Evolutionary conservation across 768 basidiomycete genomes (phyloP).

Genomic region (Podaxis carcinomalis): DNA sequence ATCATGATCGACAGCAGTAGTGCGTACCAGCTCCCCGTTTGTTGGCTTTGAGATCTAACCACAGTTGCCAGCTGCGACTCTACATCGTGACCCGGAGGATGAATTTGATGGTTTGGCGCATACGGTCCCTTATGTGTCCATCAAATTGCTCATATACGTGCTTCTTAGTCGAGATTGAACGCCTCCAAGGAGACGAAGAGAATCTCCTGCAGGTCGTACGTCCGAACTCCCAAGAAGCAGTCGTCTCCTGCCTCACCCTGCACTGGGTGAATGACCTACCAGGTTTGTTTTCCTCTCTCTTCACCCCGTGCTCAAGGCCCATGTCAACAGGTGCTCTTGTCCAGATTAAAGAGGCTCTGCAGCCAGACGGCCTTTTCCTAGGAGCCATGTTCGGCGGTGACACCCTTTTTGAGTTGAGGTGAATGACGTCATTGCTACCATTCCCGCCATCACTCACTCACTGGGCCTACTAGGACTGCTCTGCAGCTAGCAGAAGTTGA

Average conservation of each 20-base stretch:
- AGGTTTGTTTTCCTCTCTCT: slow-evolving; percentile 41
- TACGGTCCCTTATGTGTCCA: slow-evolving; percentile 4
- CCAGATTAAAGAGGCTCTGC: slow-evolving; percentile 80
- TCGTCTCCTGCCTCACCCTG: slow-evolving; percentile 86
- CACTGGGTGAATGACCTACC: slow-evolving; percentile 99
- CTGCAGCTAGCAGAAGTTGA: slow-evolving; percentile 93
- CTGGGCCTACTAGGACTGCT: slow-evolving; percentile 64
- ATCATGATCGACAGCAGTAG: slow-evolving; percentile 87
- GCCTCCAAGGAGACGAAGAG: slow-evolving; percentile 85
- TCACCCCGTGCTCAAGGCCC: not conserved
- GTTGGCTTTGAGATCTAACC: not conserved
- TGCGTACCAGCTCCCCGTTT: slow-evolving; percentile 28
- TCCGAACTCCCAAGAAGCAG: slow-evolving; percentile 80
- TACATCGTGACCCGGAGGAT: slow-evolving; percentile 72
- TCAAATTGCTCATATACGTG: slow-evolving; percentile 4
- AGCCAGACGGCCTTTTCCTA: slow-evolving; percentile 91
- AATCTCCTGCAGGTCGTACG: slow-evolving; percentile 59
- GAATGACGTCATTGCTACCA: not conserved
- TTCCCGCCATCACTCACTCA: not conserved
- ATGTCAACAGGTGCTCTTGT: slow-evolving; percentile 62
- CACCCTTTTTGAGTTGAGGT: slow-evolving; percentile 91
- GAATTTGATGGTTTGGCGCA: slow-evolving; percentile 70
- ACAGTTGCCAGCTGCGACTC: slow-evolving; percentile 46
- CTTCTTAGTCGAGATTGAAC: slow-evolving; percentile 64
- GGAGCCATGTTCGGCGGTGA: slow-evolving; percentile 96